Percentiles rank a stretch among this genome's conserved stretches.
Evolutionary conservation across 176 grass and related monocot species (phyloP).

Genomic region (Bonia amplexicaulis): DNA sequence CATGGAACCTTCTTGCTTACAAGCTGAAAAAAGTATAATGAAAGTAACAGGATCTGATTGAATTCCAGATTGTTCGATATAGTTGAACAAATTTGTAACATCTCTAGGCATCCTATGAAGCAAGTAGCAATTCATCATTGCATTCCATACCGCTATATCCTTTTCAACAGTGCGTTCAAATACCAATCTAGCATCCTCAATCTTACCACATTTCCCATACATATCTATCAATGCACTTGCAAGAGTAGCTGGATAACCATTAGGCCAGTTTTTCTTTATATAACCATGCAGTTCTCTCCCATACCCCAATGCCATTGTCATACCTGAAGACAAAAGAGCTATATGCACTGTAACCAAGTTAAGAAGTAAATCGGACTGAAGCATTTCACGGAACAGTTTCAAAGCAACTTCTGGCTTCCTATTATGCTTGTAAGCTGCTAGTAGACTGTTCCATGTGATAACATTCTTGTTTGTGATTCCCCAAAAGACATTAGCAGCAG

Average conservation of each 20-base stretch:
- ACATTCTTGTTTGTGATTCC: conserved; percentile 56
- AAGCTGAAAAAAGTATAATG: conserved; percentile 61
- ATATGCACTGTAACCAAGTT: conserved; percentile 50
- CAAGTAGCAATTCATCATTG: conserved; percentile 54
- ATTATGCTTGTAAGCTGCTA: conserved; percentile 57
- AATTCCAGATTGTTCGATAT: conserved; percentile 41
- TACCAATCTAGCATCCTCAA: conserved; percentile 47
- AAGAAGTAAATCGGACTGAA: conserved; percentile 36
- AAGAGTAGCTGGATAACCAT: conserved; percentile 38
- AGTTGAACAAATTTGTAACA: conserved; percentile 32
- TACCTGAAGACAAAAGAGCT: conserved; percentile 51
- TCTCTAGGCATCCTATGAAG: conserved; percentile 52
- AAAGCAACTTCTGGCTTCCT: conserved; percentile 52
- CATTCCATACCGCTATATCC: conserved; percentile 62
- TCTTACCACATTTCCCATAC: conserved; percentile 70
- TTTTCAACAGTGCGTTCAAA: conserved; percentile 37
- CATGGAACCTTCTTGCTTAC: conserved; percentile 56
- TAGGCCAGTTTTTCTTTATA: conserved; percentile 51
- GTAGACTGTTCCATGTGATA: conserved; percentile 61
- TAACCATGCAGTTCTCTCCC: conserved; percentile 50
- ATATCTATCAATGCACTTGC: conserved; percentile 53
- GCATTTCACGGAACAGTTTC: conserved; percentile 46
- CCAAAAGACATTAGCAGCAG: conserved; percentile 45
- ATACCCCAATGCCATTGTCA: conserved; percentile 40
- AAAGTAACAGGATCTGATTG: conserved; percentile 55